These are phyloP conservation scores for Narthecium ossifragum DNA, from an alignment of 106 monocot species.

Conservation along the genomic window DNA sequence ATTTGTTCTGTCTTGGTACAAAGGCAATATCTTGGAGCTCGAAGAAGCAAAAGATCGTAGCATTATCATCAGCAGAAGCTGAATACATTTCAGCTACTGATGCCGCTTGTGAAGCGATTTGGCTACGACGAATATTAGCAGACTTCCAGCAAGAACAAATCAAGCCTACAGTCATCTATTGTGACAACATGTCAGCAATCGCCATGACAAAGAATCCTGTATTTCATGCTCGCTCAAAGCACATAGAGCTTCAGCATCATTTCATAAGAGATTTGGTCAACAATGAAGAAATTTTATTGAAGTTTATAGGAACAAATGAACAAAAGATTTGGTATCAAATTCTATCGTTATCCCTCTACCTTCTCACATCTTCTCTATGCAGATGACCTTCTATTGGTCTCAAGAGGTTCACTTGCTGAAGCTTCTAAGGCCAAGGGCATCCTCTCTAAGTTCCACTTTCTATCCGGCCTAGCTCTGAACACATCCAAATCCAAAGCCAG, in stretches of 20 bases:
- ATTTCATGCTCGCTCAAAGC: background rate
- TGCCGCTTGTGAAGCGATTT: background rate
- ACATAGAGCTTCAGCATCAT: background rate
- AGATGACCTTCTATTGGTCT: too few relatives aligned
- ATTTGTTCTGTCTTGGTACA: background rate
- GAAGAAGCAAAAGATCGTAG: too few relatives aligned
- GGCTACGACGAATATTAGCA: background rate
- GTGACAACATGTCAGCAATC: slow-evolving; percentile 5
- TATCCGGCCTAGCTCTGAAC: too few relatives aligned
- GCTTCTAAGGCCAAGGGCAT: too few relatives aligned
- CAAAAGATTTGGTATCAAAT: too few relatives aligned
- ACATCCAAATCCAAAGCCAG: too few relatives aligned
- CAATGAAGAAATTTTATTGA: background rate
- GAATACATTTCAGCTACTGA: background rate
- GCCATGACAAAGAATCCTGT: background rate
- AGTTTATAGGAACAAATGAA: too few relatives aligned
- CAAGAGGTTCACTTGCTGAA: too few relatives aligned
- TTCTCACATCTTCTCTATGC: too few relatives aligned
- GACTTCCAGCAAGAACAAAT: background rate
- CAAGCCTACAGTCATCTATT: background rate
- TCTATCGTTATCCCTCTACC: too few relatives aligned
- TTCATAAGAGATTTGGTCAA: background rate
- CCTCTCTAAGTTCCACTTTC: too few relatives aligned
- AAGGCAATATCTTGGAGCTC: background rate
- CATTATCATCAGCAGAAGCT: too few relatives aligned